Conservation (phyloP, 1,139 yeast genomes). For the Yamadazyma mexicana region DNA sequence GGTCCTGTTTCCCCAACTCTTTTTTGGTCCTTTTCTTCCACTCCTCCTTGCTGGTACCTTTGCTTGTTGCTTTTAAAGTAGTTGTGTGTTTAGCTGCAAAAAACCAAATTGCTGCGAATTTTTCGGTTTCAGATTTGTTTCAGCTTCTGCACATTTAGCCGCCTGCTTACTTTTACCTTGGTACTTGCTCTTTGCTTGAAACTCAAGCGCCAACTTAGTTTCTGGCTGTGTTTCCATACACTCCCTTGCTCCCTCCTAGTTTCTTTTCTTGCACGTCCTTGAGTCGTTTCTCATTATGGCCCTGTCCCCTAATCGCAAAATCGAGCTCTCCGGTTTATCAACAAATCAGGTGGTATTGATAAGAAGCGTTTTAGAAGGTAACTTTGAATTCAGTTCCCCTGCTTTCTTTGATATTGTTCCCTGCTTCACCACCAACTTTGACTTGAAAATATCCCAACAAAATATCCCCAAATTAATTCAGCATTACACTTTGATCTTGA, state of each 20-base stretch:
- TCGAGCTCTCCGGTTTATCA: constrained; percentile 5
- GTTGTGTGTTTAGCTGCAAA: not conserved
- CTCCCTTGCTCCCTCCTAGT: too few relatives aligned
- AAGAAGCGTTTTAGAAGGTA: constrained; percentile 9
- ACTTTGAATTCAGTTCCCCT: constrained; percentile 7
- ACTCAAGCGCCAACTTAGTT: too few relatives aligned
- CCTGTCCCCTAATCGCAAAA: not conserved
- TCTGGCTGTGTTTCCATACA: too few relatives aligned
- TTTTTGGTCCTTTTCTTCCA: too few relatives aligned
- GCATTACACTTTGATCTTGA: constrained; percentile 21
- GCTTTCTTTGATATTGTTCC: constrained; percentile 17
- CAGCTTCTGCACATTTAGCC: constrained; percentile 1
- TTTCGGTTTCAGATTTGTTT: not conserved
- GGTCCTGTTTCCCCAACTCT: not conserved
- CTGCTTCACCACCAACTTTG: constrained; percentile 5
- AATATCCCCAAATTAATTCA: constrained; percentile 2
- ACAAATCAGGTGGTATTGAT: constrained; percentile 13
- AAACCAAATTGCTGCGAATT: not conserved
- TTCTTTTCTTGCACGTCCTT: too few relatives aligned
- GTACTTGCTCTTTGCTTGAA: too few relatives aligned
- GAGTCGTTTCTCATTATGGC: not conserved
- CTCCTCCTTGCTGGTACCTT: not conserved
- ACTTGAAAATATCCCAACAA: constrained; percentile 6
- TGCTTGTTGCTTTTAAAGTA: not conserved
- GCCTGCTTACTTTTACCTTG: not conserved